phyloP scores from a whole-genome alignment of 805 yeast genomes.

The Schizosaccharomyces lindneri region DNA sequence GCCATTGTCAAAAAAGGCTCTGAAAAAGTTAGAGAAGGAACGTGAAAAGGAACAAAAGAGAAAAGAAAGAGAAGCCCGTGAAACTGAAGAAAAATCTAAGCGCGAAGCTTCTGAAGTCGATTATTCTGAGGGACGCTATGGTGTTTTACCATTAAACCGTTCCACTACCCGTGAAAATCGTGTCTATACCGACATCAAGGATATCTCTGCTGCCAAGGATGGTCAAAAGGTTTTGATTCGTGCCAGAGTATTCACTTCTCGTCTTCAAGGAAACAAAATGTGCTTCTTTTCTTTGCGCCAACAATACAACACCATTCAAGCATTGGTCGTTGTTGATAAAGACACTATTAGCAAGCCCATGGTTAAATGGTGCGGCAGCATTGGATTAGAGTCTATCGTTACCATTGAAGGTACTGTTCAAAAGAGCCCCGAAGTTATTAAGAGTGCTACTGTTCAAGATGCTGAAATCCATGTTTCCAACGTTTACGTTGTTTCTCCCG shows the following conservation, averaged over 20 bases:
- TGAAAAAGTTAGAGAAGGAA: constrained; percentile 78
- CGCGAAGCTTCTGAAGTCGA: constrained; percentile 47
- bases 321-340: constrained; percentile 50
- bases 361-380: constrained; percentile 83
- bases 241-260: constrained; percentile 78
- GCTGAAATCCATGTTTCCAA: constrained; percentile 59
- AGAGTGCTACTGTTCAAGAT: constrained; percentile 76
- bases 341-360: constrained; percentile 69
- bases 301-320: constrained; percentile 63
- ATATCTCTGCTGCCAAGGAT: constrained; percentile 30
- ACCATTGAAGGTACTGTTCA: constrained; percentile 64
- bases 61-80: constrained; percentile 72
- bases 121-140: constrained; percentile 69
- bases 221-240: constrained; percentile 65
- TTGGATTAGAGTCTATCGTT: constrained; percentile 76
- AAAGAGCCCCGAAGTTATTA: constrained; percentile 67
- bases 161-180: constrained; percentile 44
- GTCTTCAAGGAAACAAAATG: constrained; percentile 85
- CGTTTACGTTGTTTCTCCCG: constrained; percentile 54
- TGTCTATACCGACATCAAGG: constrained; percentile 31
- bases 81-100: constrained; percentile 68
- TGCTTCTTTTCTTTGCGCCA: constrained; percentile 79
- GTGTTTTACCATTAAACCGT: constrained; percentile 69
- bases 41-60: constrained; percentile 79
- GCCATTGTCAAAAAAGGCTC: constrained; percentile 78